These are phyloP conservation scores for Podaxis pistillaris DNA, from an alignment of 768 basidiomycete species.

Conservation along the genomic window DNA sequence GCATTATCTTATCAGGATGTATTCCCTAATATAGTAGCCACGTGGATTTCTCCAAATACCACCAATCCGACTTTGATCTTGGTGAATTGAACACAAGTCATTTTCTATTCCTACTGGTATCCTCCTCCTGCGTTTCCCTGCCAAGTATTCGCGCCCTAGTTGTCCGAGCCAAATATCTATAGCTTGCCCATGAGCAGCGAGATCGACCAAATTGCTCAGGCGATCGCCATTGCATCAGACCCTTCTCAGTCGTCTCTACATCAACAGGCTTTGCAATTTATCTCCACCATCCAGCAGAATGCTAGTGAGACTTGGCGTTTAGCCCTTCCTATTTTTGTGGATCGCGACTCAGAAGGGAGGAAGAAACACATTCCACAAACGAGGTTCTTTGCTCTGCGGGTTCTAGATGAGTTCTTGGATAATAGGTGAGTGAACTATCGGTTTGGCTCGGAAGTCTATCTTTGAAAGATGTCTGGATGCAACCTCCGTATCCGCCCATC, in stretches of 20 bases:
- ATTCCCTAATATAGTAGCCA: constrained; percentile 9
- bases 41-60: constrained; percentile 7
- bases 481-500: constrained; percentile 4
- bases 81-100: neutral
- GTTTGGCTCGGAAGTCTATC: neutral
- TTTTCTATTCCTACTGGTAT: neutral
- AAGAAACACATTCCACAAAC: constrained; percentile 70
- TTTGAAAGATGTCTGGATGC: constrained; percentile 9
- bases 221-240: constrained; percentile 87
- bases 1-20: constrained; percentile 27
- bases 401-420: constrained; percentile 81
- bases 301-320: constrained; percentile 77
- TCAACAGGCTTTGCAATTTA: constrained; percentile 83
- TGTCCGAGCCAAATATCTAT: neutral
- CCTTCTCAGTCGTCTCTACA: constrained; percentile 69
- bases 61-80: constrained; percentile 7
- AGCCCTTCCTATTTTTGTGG: constrained; percentile 72
- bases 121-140: neutral
- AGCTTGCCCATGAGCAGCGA: constrained; percentile 62
- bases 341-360: constrained; percentile 53
- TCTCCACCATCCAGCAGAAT: constrained; percentile 76
- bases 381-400: constrained; percentile 77
- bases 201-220: constrained; percentile 75
- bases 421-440: constrained; percentile 57
- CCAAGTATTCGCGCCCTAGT: neutral